Evolutionary conservation across 495 filamentous ascomycete species (phyloP).

Genomic region (Daldinia grandis): DNA sequence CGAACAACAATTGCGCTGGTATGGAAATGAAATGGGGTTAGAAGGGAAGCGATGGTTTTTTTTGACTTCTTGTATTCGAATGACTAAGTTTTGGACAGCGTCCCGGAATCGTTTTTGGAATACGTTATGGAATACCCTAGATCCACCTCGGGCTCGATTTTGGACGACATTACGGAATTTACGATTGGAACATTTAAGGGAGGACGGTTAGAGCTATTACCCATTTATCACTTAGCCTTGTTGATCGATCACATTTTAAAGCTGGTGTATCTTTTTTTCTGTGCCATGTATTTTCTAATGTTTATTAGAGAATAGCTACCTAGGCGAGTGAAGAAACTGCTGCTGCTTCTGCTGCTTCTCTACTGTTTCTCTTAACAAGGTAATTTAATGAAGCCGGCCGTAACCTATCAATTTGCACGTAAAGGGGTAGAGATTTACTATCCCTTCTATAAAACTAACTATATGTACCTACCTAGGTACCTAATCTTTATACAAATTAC

Average conservation of each 20-base stretch:
- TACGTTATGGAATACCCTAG: conserved; percentile 37
- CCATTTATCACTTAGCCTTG: conserved; percentile 4
- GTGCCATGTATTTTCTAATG: conserved; percentile 8
- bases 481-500: no score
- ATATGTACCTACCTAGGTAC: background rate
- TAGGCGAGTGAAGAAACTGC: background rate
- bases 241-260: conserved; percentile 22
- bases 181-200: conserved; percentile 8
- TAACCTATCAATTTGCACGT: no score
- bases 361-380: no score
- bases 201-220: conserved; percentile 9
- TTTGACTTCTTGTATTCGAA: conserved; percentile 20
- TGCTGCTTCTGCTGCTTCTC: no score
- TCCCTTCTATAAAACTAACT: no score
- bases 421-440: no score
- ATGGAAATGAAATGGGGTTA: conserved; percentile 4
- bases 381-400: no score
- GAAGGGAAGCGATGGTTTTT: conserved; percentile 5
- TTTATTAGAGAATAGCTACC: background rate
- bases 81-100: conserved; percentile 15
- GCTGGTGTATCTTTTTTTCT: conserved; percentile 1
- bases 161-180: conserved; percentile 15
- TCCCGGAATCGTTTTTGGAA: conserved; percentile 27
- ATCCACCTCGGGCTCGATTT: conserved; percentile 8
- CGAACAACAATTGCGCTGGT: conserved; percentile 12